phyloP scores from a whole-genome alignment of 2,329 filamentous ascomycete species.

The Elsinoe necatrix region DNA sequence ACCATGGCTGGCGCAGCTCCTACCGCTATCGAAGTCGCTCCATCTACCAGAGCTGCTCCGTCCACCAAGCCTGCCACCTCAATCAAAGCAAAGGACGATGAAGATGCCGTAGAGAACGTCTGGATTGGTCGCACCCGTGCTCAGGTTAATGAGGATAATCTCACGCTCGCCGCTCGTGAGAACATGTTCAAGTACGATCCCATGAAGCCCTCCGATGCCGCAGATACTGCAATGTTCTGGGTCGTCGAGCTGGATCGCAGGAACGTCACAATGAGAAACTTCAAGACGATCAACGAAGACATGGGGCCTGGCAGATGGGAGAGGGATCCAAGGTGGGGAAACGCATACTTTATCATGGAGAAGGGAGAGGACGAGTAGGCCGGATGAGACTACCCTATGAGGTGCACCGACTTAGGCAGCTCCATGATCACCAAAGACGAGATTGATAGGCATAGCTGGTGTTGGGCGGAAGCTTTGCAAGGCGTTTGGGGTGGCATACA shows the following conservation, averaged over 20 bases:
- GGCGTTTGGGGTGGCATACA: background rate
- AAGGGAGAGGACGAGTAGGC: slow-evolving; percentile 19
- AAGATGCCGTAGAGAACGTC: slow-evolving; percentile 18
- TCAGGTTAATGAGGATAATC: slow-evolving; percentile 33
- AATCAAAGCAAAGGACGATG: slow-evolving; percentile 11
- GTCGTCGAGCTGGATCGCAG: slow-evolving; percentile 28
- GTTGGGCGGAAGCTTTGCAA: background rate
- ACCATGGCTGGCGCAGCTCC: slow-evolving; percentile 12
- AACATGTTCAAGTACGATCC: slow-evolving; percentile 29
- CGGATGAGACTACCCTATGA: background rate
- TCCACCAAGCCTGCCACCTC: slow-evolving; percentile 8
- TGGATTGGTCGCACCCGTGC: slow-evolving; percentile 32
- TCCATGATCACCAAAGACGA: background rate
- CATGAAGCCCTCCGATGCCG: slow-evolving; percentile 26
- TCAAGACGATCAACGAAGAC: slow-evolving; percentile 27
- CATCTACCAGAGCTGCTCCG: slow-evolving; percentile 16
- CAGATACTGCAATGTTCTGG: slow-evolving; percentile 31
- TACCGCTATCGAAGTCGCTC: slow-evolving; percentile 14
- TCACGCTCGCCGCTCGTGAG: slow-evolving; percentile 29
- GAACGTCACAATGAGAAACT: slow-evolving; percentile 27
- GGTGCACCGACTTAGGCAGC: background rate
- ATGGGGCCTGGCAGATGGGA: slow-evolving; percentile 29
- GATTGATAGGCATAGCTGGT: background rate
- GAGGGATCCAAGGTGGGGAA: slow-evolving; percentile 28
- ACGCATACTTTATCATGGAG: slow-evolving; percentile 29